Conservation (phyloP, 1,139 yeast species). For the Yamadazyma diddensiae region DNA sequence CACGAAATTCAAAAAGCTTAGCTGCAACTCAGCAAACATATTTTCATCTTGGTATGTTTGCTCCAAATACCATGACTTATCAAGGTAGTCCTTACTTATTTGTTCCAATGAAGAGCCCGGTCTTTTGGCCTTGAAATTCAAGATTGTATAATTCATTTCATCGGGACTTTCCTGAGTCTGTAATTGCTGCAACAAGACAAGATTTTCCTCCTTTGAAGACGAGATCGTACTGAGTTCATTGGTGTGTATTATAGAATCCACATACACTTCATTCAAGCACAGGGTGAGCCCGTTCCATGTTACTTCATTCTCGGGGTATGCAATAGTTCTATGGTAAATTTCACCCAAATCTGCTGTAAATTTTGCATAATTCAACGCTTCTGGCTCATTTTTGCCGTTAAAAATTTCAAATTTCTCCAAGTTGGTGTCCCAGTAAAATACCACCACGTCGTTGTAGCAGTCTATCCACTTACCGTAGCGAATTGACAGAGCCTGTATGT, state of each 20-base stretch:
- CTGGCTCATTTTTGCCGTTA: slow-evolving; percentile 22
- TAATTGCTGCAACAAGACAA: slow-evolving; percentile 19
- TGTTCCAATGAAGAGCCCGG: slow-evolving; percentile 7
- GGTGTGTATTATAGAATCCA: slow-evolving; percentile 21
- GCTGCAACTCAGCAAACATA: slow-evolving; percentile 25
- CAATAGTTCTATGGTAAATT: slow-evolving; percentile 20
- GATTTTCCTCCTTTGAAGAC: slow-evolving; percentile 29
- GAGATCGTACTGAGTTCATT: slow-evolving; percentile 20
- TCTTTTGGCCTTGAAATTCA: slow-evolving; percentile 18
- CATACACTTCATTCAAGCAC: slow-evolving; percentile 19
- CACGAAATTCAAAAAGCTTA: slow-evolving; percentile 23
- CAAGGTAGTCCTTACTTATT: slow-evolving; percentile 22
- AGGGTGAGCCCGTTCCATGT: slow-evolving; percentile 18
- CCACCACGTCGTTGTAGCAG: slow-evolving; percentile 20
- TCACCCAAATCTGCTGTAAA: slow-evolving; percentile 18
- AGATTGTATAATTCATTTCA: slow-evolving; percentile 24
- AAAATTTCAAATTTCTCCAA: slow-evolving; percentile 20
- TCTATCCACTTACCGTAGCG: slow-evolving; percentile 29
- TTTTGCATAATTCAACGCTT: slow-evolving; percentile 21
- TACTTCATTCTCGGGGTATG: slow-evolving; percentile 20
- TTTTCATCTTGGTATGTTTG: slow-evolving; percentile 22
- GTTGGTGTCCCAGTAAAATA: slow-evolving; percentile 22
- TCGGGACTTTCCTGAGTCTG: slow-evolving; percentile 10
- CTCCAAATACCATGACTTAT: slow-evolving; percentile 28
- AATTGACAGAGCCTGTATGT: slow-evolving; percentile 12